A percentile compares a stretch with the other conserved stretches of the same genome.
phyloP scores from a whole-genome alignment of 164 flowering plant species.

The Vitis amurensis region DNA sequence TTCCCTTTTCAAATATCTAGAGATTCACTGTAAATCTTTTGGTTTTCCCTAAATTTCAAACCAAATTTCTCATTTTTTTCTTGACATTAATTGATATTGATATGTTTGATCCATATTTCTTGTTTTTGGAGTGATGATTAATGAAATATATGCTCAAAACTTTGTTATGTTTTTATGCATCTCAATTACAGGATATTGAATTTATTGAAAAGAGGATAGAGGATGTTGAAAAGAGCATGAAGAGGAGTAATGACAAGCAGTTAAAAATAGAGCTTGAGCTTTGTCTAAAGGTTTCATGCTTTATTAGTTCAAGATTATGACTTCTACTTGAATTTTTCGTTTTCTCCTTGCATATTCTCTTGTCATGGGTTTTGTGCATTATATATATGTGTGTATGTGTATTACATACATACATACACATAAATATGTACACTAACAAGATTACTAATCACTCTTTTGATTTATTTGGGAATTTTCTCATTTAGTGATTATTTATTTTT shows the following conservation, averaged over 20 bases:
- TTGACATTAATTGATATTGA: neutral
- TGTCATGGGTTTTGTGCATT: neutral
- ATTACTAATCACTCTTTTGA: no score
- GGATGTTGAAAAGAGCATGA: constrained; percentile 98
- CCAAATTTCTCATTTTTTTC: neutral
- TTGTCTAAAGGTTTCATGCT: constrained; percentile 58
- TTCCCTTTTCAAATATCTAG: neutral
- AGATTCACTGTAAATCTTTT: neutral
- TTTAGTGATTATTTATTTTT: no score
- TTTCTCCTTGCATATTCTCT: neutral
- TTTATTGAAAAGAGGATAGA: constrained; percentile 80
- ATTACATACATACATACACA: no score
- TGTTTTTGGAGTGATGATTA: neutral
- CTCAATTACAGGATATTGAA: constrained; percentile 71
- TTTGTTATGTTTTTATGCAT: neutral
- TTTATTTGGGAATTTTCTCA: no score
- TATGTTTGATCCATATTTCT: neutral
- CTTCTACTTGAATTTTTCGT: neutral
- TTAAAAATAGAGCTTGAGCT: constrained; percentile 85
- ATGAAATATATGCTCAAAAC: neutral
- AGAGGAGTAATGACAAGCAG: constrained; percentile 99
- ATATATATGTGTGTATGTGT: neutral
- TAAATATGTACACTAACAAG: no score
- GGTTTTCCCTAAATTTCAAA: neutral
- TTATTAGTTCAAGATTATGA: neutral